Conservation (phyloP, 2,329 filamentous ascomycete species). For the Nothophoma quercina region DNA sequence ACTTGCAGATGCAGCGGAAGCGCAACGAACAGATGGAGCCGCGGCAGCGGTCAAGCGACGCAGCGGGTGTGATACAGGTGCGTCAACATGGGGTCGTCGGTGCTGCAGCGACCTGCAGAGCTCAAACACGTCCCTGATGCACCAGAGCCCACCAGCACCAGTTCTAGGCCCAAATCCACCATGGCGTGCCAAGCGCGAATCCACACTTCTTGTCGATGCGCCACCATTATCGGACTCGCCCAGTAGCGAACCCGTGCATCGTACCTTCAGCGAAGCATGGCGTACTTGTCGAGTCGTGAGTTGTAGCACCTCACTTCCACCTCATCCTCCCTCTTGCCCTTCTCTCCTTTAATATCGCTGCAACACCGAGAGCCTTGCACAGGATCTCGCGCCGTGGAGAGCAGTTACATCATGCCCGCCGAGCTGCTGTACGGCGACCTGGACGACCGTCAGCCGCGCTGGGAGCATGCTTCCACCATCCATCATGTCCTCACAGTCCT, state of each 20-base stretch:
- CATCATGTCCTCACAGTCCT: constrained; percentile 46
- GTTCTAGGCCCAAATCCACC: constrained; percentile 13
- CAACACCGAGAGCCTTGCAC: constrained; percentile 17
- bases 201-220: constrained; percentile 15
- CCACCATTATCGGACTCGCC: constrained; percentile 15
- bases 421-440: constrained; percentile 20
- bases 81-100: constrained; percentile 1
- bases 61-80: constrained; percentile 7
- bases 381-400: constrained; percentile 19
- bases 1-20: neutral
- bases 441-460: constrained; percentile 25
- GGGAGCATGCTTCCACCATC: constrained; percentile 29
- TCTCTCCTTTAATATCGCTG: constrained; percentile 9
- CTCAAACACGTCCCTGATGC: constrained; percentile 15
- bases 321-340: constrained; percentile 8
- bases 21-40: neutral
- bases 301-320: constrained; percentile 18
- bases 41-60: constrained; percentile 2
- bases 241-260: constrained; percentile 13
- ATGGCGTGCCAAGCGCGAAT: constrained; percentile 8
- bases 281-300: constrained; percentile 13
- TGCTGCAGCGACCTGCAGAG: constrained; percentile 10
- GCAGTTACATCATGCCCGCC: constrained; percentile 28
- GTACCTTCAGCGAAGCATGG: constrained; percentile 12
- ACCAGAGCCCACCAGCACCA: neutral